A percentile compares a stretch with the other conserved stretches of the same genome.
phyloP scores from a whole-genome alignment of 2,329 filamentous ascomycete species.

The Torrubiellomyces zombiae region DNA sequence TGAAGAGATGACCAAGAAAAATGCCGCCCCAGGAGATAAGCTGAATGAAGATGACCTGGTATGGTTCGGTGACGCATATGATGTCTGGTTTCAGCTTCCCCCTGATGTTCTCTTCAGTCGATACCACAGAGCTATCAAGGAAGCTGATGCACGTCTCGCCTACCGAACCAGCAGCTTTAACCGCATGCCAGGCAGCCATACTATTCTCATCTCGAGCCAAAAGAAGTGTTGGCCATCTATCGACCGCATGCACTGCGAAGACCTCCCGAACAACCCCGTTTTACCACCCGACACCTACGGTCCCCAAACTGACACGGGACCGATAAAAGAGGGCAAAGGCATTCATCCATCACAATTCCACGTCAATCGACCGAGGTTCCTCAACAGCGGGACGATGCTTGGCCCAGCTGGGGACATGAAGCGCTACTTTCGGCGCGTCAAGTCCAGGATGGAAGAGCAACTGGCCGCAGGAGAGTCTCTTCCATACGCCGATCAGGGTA shows the following conservation, averaged over 20 bases:
- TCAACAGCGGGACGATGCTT: slow-evolving; percentile 9
- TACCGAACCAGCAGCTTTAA: slow-evolving; percentile 1
- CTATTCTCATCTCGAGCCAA: slow-evolving; percentile 9
- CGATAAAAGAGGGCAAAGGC: too few relatives aligned
- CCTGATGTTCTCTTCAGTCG: slow-evolving; percentile 10
- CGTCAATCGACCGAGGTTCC: slow-evolving; percentile 7
- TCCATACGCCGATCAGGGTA: slow-evolving; percentile 9
- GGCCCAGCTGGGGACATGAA: slow-evolving; percentile 8
- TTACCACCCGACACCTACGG: slow-evolving; percentile 9
- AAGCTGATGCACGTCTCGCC: slow-evolving; percentile 6
- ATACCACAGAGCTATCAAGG: slow-evolving; percentile 3
- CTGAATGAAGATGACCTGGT: slow-evolving; percentile 9
- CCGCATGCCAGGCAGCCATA: slow-evolving; percentile 8
- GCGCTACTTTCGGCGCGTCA: slow-evolving; percentile 5
- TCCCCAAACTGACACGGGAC: slow-evolving; percentile 6
- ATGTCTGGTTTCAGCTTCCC: slow-evolving; percentile 13
- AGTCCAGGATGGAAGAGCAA: slow-evolving; percentile 5
- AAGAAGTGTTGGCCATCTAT: slow-evolving; percentile 10
- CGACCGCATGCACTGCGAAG: slow-evolving; percentile 9
- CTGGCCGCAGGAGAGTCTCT: slow-evolving; percentile 3
- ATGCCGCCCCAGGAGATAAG: slow-evolving; percentile 4
- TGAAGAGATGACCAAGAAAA: slow-evolving; percentile 4
- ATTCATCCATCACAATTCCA: too few relatives aligned
- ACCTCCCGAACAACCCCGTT: slow-evolving; percentile 9
- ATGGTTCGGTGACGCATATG: slow-evolving; percentile 11